These are phyloP conservation scores for Coelomomyces lativittatus DNA, from an alignment of 371 early-diverging fungal species.

Conservation along the genomic window DNA sequence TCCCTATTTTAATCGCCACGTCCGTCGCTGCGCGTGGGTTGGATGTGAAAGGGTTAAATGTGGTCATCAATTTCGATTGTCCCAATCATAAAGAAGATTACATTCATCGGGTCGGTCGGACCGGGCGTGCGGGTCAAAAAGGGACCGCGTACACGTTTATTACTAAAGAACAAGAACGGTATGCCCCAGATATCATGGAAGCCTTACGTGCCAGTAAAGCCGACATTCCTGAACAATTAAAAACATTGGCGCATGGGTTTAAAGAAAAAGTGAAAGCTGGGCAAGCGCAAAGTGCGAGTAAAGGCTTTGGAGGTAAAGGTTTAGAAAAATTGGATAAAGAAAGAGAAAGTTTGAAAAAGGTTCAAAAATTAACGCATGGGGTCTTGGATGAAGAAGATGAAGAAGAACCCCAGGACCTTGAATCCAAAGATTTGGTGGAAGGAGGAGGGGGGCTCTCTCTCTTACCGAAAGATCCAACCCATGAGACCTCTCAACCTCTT, in stretches of 20 bases:
- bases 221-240: constrained; percentile 55
- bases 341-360: constrained; percentile 67
- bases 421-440: no score
- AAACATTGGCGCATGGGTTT: constrained; percentile 57
- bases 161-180: constrained; percentile 76
- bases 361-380: constrained; percentile 74
- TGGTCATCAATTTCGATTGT: constrained; percentile 95
- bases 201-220: constrained; percentile 62
- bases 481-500: no score
- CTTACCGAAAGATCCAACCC: no score
- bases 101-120: constrained; percentile 96
- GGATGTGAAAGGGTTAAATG: constrained; percentile 87
- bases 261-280: constrained; percentile 75
- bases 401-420: no score
- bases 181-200: constrained; percentile 79
- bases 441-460: no score
- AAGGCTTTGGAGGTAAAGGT: constrained; percentile 94
- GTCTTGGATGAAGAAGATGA: constrained; percentile 47
- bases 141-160: constrained; percentile 92
- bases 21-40: constrained; percentile 99
- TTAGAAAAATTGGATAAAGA: constrained; percentile 82
- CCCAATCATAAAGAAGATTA: constrained; percentile 97
- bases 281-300: constrained; percentile 54
- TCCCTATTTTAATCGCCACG: constrained; percentile 86
- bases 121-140: constrained; percentile 93